These are phyloP conservation scores for Fagopyrum tataricum DNA, from an alignment of 148 eudicot species.

Conservation along the genomic window DNA sequence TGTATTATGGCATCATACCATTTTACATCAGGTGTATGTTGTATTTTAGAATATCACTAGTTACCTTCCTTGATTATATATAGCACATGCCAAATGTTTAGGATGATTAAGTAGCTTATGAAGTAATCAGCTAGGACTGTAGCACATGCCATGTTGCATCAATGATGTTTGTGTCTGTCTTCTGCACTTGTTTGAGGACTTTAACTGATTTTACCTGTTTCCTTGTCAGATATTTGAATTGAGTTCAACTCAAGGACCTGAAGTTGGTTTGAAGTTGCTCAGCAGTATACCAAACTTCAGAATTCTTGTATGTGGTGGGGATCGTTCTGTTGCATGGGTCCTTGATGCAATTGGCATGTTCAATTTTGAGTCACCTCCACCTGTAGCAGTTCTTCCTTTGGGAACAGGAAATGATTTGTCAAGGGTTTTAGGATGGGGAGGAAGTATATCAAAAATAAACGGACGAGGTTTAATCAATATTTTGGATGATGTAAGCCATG, in stretches of 20 bases:
- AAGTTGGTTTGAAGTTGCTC: slow-evolving; percentile 63
- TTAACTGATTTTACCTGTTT: neutral
- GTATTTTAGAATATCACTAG: too few relatives aligned
- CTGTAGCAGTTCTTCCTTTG: slow-evolving; percentile 76
- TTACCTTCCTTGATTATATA: neutral
- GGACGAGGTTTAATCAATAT: slow-evolving; percentile 59
- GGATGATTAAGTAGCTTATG: slow-evolving; percentile 5
- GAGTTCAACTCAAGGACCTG: slow-evolving; percentile 70
- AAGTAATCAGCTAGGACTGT: neutral
- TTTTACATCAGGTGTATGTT: too few relatives aligned
- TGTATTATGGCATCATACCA: neutral
- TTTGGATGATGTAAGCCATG: slow-evolving; percentile 63
- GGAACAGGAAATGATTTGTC: slow-evolving; percentile 92
- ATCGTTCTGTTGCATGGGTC: slow-evolving; percentile 88
- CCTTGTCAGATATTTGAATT: slow-evolving; percentile 62
- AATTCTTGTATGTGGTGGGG: slow-evolving; percentile 89
- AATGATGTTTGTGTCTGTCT: too few relatives aligned
- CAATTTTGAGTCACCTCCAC: slow-evolving; percentile 74
- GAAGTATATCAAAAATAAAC: slow-evolving; percentile 61
- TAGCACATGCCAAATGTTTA: neutral
- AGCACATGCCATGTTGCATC: neutral
- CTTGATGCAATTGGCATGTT: slow-evolving; percentile 72
- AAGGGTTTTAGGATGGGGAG: slow-evolving; percentile 83
- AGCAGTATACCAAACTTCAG: slow-evolving; percentile 53
- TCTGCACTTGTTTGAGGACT: neutral